Evolutionary conservation across 257 asterid species (phyloP).

Genomic region (Salvia rosmarinus): DNA sequence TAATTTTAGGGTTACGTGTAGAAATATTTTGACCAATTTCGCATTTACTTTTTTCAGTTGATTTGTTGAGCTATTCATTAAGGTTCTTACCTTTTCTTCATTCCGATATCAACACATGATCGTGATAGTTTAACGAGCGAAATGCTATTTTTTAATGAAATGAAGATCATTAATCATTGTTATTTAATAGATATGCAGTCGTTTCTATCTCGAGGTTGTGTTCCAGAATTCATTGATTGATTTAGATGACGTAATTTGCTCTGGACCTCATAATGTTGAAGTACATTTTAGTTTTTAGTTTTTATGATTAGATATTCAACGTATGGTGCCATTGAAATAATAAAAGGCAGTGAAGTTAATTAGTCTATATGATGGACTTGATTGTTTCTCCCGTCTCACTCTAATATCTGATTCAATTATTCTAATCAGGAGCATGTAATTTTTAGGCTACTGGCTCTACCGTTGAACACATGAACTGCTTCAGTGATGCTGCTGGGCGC

Average conservation of each 20-base stretch:
- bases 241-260: not conserved
- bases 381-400: not conserved
- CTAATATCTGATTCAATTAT: conserved; percentile 19
- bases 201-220: not conserved
- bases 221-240: conserved; percentile 1
- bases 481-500: conserved; percentile 87
- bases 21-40: not conserved
- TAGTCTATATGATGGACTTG: not conserved
- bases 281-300: conserved; percentile 11
- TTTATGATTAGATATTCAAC: not conserved
- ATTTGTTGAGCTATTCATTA: conserved; percentile 1
- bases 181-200: not conserved
- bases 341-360: not conserved
- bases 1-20: not conserved
- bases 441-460: conserved; percentile 77
- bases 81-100: not conserved
- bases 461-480: conserved; percentile 88
- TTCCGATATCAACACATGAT: not conserved
- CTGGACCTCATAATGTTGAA: not conserved
- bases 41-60: not conserved
- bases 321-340: not conserved
- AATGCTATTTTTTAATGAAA: not conserved
- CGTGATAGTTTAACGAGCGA: not conserved
- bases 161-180: conserved; percentile 19
- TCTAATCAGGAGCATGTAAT: conserved; percentile 29